A percentile compares a stretch with the other conserved stretches of the same genome.
phyloP scores from a whole-genome alignment of 805 yeast genomes.

The Ogataea pignaliae region DNA sequence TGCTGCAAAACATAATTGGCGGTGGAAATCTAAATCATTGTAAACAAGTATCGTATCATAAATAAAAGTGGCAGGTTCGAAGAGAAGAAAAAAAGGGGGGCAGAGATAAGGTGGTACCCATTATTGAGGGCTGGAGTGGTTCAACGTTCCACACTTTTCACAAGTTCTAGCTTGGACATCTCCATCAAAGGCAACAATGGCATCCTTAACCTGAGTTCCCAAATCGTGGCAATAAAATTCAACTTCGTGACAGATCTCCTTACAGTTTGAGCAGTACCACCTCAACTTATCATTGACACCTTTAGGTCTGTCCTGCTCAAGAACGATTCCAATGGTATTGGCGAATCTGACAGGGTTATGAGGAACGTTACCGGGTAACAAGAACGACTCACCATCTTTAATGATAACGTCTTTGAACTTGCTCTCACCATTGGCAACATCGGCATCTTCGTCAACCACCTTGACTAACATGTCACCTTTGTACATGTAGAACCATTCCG shows the following conservation, averaged over 20 bases:
- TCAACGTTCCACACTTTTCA: slow-evolving; percentile 64
- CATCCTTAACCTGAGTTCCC: slow-evolving; percentile 87
- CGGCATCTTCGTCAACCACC: slow-evolving; percentile 58
- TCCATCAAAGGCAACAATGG: slow-evolving; percentile 65
- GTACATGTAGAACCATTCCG: slow-evolving; percentile 87
- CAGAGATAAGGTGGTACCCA: neutral
- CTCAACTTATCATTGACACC: slow-evolving; percentile 68
- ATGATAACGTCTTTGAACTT: slow-evolving; percentile 67
- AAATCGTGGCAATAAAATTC: slow-evolving; percentile 74
- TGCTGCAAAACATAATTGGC: neutral
- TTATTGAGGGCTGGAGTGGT: slow-evolving; percentile 57
- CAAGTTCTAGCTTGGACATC: slow-evolving; percentile 68
- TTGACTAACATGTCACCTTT: slow-evolving; percentile 82
- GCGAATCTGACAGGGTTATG: slow-evolving; percentile 87
- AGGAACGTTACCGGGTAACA: slow-evolving; percentile 80
- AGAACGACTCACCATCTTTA: slow-evolving; percentile 82
- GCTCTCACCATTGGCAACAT: slow-evolving; percentile 35
- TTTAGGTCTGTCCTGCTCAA: slow-evolving; percentile 85
- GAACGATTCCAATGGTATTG: slow-evolving; percentile 83
- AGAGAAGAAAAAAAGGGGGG: neutral
- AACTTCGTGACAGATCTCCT: slow-evolving; percentile 58
- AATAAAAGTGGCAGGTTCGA: too few relatives aligned
- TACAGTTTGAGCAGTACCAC: slow-evolving; percentile 82
- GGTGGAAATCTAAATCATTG: too few relatives aligned
- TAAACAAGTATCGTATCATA: too few relatives aligned